These are phyloP conservation scores for Globisporangium carolinianum DNA, from an alignment of 352 stramenopile species.

Conservation along the genomic window DNA sequence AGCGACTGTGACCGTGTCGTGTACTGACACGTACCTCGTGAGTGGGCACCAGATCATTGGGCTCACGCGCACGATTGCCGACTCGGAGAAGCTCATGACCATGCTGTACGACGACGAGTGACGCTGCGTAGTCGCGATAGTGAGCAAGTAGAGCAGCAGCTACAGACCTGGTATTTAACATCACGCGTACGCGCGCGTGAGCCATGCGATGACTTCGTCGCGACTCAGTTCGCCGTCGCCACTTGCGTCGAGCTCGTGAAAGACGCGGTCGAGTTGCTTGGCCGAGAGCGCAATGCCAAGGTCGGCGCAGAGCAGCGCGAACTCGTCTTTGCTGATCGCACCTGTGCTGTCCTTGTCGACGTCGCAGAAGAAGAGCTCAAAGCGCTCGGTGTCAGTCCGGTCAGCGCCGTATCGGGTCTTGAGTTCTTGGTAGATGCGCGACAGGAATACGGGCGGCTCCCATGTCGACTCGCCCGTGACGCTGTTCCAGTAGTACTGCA, in stretches of 20 bases:
- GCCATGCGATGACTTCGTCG: conserved; percentile 52
- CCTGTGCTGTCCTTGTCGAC: conserved; percentile 53
- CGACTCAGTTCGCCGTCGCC: conserved; percentile 52
- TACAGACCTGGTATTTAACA: neutral
- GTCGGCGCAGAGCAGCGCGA: conserved; percentile 55
- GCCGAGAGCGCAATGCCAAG: conserved; percentile 56
- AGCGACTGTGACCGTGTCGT: conserved; percentile 31
- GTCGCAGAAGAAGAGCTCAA: conserved; percentile 60
- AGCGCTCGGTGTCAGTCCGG: conserved; percentile 48
- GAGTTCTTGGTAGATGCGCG: conserved; percentile 48
- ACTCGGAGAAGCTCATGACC: conserved; percentile 66
- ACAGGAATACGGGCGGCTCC: conserved; percentile 49
- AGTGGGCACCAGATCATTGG: conserved; percentile 66
- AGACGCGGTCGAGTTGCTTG: conserved; percentile 49
- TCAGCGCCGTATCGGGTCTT: conserved; percentile 36
- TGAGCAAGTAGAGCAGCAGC: neutral
- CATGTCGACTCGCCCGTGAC: conserved; percentile 53
- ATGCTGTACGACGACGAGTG: conserved; percentile 13
- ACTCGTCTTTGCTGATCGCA: conserved; percentile 58
- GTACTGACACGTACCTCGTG: conserved; percentile 73
- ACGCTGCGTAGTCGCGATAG: conserved; percentile 9
- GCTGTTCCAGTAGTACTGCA: conserved; percentile 70
- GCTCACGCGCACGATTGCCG: conserved; percentile 70
- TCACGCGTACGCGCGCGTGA: conserved; percentile 31
- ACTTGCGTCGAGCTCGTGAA: conserved; percentile 53